These are phyloP conservation scores for Claviceps quebecensis DNA, from an alignment of 2,329 filamentous ascomycete species.

Conservation along the genomic window DNA sequence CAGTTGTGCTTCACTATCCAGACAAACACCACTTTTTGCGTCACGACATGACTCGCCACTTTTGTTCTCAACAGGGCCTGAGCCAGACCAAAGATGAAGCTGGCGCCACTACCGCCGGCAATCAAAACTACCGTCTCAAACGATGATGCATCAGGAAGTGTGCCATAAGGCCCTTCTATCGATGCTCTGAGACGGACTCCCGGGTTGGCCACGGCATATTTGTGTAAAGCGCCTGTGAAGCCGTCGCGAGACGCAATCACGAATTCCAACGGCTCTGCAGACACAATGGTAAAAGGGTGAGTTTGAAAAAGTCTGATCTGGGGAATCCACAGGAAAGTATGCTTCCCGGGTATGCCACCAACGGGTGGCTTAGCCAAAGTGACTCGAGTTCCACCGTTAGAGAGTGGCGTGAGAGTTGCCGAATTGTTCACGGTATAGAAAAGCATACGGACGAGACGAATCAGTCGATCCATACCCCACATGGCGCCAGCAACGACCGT, in stretches of 20 bases:
- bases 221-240: conserved; percentile 42
- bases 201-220: conserved; percentile 34
- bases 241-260: conserved; percentile 44
- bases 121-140: conserved; percentile 45
- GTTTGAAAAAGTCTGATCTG: conserved; percentile 40
- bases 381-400: conserved; percentile 40
- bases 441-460: conserved; percentile 30
- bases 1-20: conserved; percentile 25
- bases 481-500: conserved; percentile 28
- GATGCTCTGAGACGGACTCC: conserved; percentile 34
- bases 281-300: conserved; percentile 50
- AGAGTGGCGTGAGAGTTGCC: conserved; percentile 38
- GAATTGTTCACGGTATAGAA: conserved; percentile 34
- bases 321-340: conserved; percentile 52
- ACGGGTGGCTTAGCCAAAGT: conserved; percentile 34
- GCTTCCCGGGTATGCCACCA: conserved; percentile 37
- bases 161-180: conserved; percentile 46
- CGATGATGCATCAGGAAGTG: conserved; percentile 33
- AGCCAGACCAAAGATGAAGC: conserved; percentile 33
- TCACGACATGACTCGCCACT: conserved; percentile 4
- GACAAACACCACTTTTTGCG: conserved; percentile 21
- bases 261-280: conserved; percentile 39
- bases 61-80: conserved; percentile 21
- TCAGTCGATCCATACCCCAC: conserved; percentile 36
- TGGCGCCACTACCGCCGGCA: conserved; percentile 47